A percentile compares a stretch with the other conserved stretches of the same genome.
Conservation (phyloP, 2,329 filamentous ascomycete species). For the Exserohilum turcica region DNA sequence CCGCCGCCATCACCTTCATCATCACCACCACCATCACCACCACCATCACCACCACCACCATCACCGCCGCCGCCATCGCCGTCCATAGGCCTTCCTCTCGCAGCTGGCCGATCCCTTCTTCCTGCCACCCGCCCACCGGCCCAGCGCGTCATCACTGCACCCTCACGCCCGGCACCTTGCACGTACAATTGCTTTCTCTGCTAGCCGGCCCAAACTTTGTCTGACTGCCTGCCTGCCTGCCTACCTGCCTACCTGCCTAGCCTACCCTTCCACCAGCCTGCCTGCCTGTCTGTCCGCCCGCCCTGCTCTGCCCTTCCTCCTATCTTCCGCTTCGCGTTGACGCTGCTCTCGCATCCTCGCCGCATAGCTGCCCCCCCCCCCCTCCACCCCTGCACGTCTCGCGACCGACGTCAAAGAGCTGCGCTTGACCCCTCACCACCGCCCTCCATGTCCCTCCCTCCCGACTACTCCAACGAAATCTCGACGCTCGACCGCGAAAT, state of each 20-base stretch:
- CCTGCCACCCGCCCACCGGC: slow-evolving; percentile 14
- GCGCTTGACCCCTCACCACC: slow-evolving; percentile 43
- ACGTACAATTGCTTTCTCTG: slow-evolving; percentile 9
- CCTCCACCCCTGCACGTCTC: slow-evolving; percentile 43
- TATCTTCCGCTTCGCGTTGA: slow-evolving; percentile 16
- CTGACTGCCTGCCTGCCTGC: background rate
- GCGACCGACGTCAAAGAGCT: slow-evolving; percentile 47
- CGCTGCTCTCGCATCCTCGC: slow-evolving; percentile 36
- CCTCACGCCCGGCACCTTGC: slow-evolving; percentile 12
- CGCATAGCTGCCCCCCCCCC: slow-evolving; percentile 28
- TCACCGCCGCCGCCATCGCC: too few relatives aligned
- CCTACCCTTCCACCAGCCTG: too few relatives aligned
- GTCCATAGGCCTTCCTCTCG: slow-evolving; percentile 20
- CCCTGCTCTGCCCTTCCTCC: slow-evolving; percentile 2
- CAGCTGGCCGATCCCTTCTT: slow-evolving; percentile 24
- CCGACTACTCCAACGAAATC: slow-evolving; percentile 62
- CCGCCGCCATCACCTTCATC: too few relatives aligned
- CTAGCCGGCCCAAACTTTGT: background rate
- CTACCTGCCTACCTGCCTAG: background rate
- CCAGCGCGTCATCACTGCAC: slow-evolving; percentile 21
- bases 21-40: too few relatives aligned
- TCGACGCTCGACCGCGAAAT: slow-evolving; percentile 67
- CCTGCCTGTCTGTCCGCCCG: background rate
- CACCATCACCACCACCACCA: too few relatives aligned
- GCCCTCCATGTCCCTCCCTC: slow-evolving; percentile 48